Base-by-base conservation (phyloP, 192 early-diverging fungal genomes). In the Cladochytrium replicatum region DNA sequence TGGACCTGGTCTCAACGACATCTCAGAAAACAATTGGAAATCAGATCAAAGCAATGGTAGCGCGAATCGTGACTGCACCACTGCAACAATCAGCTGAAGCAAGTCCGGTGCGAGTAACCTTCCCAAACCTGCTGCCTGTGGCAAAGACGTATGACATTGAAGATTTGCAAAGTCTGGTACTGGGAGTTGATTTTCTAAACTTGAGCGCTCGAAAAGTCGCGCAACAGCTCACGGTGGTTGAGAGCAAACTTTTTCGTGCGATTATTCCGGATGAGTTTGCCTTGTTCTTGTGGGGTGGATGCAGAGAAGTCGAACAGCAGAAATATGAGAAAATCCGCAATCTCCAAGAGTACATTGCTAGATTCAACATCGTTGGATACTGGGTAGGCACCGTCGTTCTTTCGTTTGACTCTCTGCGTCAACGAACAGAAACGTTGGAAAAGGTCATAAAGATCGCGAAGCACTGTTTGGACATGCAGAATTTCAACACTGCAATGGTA, bases 401-500 rank as follows among this genome's bases (percentile, higher is more conserved):
- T 26, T 54, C 55, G 9, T 54, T 48, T 29, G 43, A 37, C 6
- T 50, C 46, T 8, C 39, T 24, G 19, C 22, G 42, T 9, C 44
- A 60, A 32, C 54, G 62, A n/a, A 42, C 50, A 25, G 46, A 48
- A 17, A 57, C 52, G 9, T 2, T 60, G 19, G 62, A 59, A 32
- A 59, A 43, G 29, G 42, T 64, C 48, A 53, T 64, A 22, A 66
- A 49, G 25, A 44, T 65, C 2, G 31, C 19, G 15, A 1, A 51
- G 23, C 29, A 48, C 19, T 57, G 59, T 42, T 17, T 63, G 41
- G 59, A 66, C 26, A n/a, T 46, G 6, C 49, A 50, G 17, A 67
- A 67, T 37, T 67, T 54, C 38, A 67, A 67, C 43, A 54, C 54
- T 22, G 57, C 65, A 8, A 67, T 67, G 65, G n/a, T n/a, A n/a